A percentile compares a stretch with the other conserved stretches of the same genome.
phyloP scores from a whole-genome alignment of 2,329 filamentous ascomycete species.

The Mollisiaceae sp. region DNA sequence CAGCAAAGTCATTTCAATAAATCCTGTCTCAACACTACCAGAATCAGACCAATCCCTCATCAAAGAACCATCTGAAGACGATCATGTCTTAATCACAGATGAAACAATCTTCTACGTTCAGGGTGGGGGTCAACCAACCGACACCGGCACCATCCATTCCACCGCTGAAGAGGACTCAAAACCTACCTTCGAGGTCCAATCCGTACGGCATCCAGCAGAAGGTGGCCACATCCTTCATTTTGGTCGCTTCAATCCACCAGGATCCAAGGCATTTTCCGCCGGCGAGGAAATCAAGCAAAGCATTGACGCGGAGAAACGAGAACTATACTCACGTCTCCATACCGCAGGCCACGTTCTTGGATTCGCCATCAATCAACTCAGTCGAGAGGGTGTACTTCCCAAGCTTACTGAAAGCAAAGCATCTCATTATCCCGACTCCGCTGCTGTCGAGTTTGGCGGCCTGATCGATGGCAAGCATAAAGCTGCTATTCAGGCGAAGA shows the following conservation, averaged over 20 bases:
- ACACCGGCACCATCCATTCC: conserved; percentile 61
- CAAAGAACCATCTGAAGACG: conserved; percentile 57
- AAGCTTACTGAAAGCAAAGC: conserved; percentile 72
- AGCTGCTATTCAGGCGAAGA: conserved; percentile 62
- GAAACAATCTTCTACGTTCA: conserved; percentile 78
- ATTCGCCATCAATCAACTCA: conserved; percentile 64
- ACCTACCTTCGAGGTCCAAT: conserved; percentile 56
- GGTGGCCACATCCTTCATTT: conserved; percentile 68
- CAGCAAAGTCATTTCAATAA: conserved; percentile 25
- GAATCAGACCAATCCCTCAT: conserved; percentile 51
- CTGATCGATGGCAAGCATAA: conserved; percentile 68
- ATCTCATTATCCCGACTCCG: conserved; percentile 71
- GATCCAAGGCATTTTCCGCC: conserved; percentile 43
- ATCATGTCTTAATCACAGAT: conserved; percentile 64
- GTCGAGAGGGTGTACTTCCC: conserved; percentile 49
- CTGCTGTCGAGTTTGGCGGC: conserved; percentile 71
- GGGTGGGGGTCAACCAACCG: conserved; percentile 75
- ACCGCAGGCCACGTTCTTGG: conserved; percentile 77
- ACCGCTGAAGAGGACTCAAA: conserved; percentile 1
- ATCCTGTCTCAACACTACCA: conserved; percentile 29
- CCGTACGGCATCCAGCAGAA: conserved; percentile 60
- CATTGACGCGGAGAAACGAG: conserved; percentile 65
- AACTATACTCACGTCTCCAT: conserved; percentile 70
- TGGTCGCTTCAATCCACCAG: conserved; percentile 55
- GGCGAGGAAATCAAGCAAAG: conserved; percentile 57